Evolutionary conservation across 2,329 filamentous ascomycete genomes (phyloP), one percentile per base, ranked within the genome.

Genomic region (Diaporthe velutina): DNA sequence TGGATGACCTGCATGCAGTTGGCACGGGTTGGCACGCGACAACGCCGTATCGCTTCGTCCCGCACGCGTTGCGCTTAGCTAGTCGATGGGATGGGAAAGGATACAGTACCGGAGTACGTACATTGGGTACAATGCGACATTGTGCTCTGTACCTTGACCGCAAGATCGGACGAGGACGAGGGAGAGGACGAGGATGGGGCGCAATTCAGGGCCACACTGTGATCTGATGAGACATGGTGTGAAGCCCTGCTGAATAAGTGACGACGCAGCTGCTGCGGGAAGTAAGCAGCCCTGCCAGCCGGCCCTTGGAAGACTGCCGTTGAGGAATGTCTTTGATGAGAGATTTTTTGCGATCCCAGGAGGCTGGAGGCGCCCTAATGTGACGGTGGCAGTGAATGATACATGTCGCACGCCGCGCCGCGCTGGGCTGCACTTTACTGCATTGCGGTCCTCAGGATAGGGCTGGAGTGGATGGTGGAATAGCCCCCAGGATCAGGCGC

Each of bases 21-120:
- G 19, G 50, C 48, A 72, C 17, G 54, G 61, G 71, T 54, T 75
- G 70, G 45, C 64, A 66, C 71, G 66, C 71, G 71, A 75, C 74
- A 38, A 28, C 25, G 35, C 60, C 57, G 52, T 70, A 54, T 54
- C 61, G 54, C 57, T 40, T 70, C 48, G 55, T 70, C 48, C 66
- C 67, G 54, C 68, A 50, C 58, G 33, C 55, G 45, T 68, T 73
- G 74, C 71, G 57, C 64, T 60, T 70, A 73, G 52, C 61, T 70
- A 48, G 64, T 70, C 58, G 58, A 61, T 64, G 45, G 10, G n/a
- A 42, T 40, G 64, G 48, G 50, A 28, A n/a, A 57, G 45, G 66
- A 73, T 33, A 71, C 40, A 22, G 35, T 30, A n/a, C 52, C 52
- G 52, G 3, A 54, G 52, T 54, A 54, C 19, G 40, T 70, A 35